Evolutionary conservation across 768 basidiomycete species (phyloP).

Genomic region (Mrakia blollopis): DNA sequence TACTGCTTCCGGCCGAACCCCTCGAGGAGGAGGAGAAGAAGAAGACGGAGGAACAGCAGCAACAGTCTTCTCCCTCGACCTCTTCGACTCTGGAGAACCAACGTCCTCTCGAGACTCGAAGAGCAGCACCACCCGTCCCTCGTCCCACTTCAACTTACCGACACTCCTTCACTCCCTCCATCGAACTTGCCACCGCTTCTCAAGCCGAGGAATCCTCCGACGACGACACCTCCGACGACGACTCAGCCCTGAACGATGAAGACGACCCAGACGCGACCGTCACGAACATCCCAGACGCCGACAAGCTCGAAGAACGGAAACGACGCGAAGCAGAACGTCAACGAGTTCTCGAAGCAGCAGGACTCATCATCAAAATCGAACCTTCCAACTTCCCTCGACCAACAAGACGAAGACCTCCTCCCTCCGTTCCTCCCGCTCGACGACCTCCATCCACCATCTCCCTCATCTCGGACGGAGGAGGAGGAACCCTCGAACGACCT

Average conservation of each 20-base stretch:
- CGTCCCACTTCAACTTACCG: not conserved
- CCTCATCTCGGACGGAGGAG: not conserved
- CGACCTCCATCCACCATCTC: constrained; percentile 17
- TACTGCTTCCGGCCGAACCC: no score
- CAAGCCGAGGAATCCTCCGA: constrained; percentile 44
- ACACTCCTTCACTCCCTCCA: not conserved
- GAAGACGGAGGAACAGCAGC: not conserved
- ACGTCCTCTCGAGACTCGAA: not conserved
- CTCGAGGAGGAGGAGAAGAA: no score
- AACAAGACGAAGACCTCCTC: constrained; percentile 38
- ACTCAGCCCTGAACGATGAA: constrained; percentile 48
- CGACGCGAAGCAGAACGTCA: constrained; percentile 68
- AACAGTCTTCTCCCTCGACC: not conserved
- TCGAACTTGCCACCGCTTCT: not conserved
- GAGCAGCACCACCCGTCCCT: constrained; percentile 20
- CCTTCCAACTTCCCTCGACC: constrained; percentile 27
- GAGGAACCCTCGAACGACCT: constrained; percentile 15
- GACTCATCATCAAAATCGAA: constrained; percentile 57
- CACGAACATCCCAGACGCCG: constrained; percentile 44
- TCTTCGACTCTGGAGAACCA: not conserved
- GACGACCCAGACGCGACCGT: constrained; percentile 39
- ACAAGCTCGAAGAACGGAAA: constrained; percentile 50
- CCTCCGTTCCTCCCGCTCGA: constrained; percentile 35
- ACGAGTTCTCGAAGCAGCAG: constrained; percentile 81
- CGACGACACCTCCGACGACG: constrained; percentile 47